Conservation (phyloP, 129 eudicot genomes). For the Helianthus tuberosus region DNA sequence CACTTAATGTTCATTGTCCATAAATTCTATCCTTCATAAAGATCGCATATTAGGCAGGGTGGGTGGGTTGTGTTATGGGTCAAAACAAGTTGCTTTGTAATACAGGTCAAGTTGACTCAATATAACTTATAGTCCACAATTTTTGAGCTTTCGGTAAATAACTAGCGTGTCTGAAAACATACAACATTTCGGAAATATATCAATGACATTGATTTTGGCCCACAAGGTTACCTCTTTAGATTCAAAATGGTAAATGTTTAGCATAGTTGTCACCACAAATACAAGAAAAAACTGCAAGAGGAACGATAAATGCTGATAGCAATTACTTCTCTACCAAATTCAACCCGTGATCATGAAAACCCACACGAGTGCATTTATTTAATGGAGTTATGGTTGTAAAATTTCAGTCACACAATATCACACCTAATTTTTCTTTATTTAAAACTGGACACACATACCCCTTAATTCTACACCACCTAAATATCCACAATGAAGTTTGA, state of each 20-base stretch:
- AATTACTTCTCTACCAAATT: not conserved
- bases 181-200: not conserved
- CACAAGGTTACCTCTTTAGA: not conserved
- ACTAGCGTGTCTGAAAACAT: not conserved
- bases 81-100: not conserved
- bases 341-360: not conserved
- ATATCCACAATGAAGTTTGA: too few relatives aligned
- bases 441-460: too few relatives aligned
- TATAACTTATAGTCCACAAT: too few relatives aligned
- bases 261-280: not conserved
- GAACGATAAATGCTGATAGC: constrained; percentile 4
- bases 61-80: not conserved
- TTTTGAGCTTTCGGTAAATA: not conserved
- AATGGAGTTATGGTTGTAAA: not conserved
- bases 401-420: not conserved
- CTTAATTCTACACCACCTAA: too few relatives aligned
- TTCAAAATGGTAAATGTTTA: not conserved
- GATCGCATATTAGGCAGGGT: too few relatives aligned
- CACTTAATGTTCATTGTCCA: not conserved
- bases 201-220: not conserved
- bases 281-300: not conserved
- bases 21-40: not conserved
- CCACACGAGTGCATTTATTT: not conserved
- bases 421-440: not conserved
- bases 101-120: not conserved